Percentiles rank a stretch among this genome's conserved stretches.
Evolutionary conservation across 306 rosid species (phyloP).

Genomic region (Cucurbita ficifolia): DNA sequence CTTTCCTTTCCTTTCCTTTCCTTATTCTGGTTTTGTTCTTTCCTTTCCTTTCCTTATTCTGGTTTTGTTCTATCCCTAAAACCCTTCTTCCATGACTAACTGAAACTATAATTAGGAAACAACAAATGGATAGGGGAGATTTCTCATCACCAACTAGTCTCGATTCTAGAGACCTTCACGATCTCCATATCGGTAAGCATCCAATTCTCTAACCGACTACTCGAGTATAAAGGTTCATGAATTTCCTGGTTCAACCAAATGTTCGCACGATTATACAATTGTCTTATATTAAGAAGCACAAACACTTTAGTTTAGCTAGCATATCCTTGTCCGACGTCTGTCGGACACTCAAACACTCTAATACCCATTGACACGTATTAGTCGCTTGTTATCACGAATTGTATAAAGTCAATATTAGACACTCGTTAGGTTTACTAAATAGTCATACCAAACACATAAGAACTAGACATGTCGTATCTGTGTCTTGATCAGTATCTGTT

Average conservation of each 20-base stretch:
- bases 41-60: background rate
- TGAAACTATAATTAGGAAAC: slow-evolving; percentile 41
- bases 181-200: slow-evolving; percentile 67
- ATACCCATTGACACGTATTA: too few relatives aligned
- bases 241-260: background rate
- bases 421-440: too few relatives aligned
- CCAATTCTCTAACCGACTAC: background rate
- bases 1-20: background rate
- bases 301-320: too few relatives aligned
- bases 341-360: too few relatives aligned
- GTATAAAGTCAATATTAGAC: too few relatives aligned
- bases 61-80: background rate
- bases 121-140: slow-evolving; percentile 73
- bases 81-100: background rate
- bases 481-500: too few relatives aligned
- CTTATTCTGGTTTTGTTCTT: background rate
- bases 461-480: too few relatives aligned
- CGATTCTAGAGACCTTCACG: slow-evolving; percentile 59
- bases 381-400: too few relatives aligned
- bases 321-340: too few relatives aligned
- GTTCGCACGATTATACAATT: too few relatives aligned
- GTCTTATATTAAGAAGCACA: too few relatives aligned
- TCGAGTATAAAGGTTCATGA: background rate
- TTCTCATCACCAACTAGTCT: slow-evolving; percentile 48
- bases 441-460: too few relatives aligned